Conservation (phyloP, 805 yeast species). For the Wickerhamomyces mucosus region DNA sequence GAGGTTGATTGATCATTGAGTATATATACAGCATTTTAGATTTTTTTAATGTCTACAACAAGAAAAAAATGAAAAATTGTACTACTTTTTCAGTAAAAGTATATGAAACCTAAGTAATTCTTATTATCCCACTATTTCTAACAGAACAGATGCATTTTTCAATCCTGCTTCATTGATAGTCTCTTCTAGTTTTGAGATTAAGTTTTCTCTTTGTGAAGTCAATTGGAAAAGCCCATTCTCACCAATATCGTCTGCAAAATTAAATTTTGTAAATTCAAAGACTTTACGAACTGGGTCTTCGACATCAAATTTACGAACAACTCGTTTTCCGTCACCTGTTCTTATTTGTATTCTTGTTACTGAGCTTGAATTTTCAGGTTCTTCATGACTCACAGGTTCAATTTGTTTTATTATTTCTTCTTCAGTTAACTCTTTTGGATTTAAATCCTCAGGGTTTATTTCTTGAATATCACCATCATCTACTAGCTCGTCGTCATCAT, state of each 20-base stretch:
- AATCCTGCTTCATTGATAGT: conserved; percentile 70
- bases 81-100: too few species aligned
- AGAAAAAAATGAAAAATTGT: neutral
- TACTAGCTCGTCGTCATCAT: conserved; percentile 3
- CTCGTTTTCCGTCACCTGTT: conserved; percentile 76
- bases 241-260: conserved; percentile 31
- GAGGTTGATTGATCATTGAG: neutral
- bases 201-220: conserved; percentile 34
- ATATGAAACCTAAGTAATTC: too few species aligned
- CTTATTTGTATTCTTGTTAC: conserved; percentile 71
- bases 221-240: conserved; percentile 37
- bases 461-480: neutral
- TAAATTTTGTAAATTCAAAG: conserved; percentile 59
- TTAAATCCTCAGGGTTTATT: conserved; percentile 1
- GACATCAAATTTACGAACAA: conserved; percentile 55
- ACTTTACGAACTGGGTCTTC: conserved; percentile 50
- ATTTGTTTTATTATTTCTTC: conserved; percentile 42
- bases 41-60: too few species aligned
- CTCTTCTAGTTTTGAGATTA: conserved; percentile 41
- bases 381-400: conserved; percentile 41
- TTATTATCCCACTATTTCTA: conserved; percentile 13
- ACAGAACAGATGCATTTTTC: conserved; percentile 56
- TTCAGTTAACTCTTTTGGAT: conserved; percentile 21
- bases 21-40: too few species aligned
- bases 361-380: conserved; percentile 39